Evolutionary conservation across 805 yeast species (phyloP).

Genomic region (Barnettozyma sp.): DNA sequence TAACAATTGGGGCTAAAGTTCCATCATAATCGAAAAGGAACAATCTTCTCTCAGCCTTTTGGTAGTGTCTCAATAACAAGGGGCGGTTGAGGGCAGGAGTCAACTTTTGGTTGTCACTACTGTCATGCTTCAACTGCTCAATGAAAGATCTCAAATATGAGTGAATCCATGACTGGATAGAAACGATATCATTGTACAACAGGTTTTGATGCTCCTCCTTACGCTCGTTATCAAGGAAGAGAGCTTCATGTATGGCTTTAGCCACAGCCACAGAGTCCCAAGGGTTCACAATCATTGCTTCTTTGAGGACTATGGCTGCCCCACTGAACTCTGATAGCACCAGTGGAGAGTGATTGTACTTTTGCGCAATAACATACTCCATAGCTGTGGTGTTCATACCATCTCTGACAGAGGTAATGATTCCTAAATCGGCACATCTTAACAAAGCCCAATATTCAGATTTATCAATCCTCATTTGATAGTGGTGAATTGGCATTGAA

Average conservation of each 20-base stretch:
- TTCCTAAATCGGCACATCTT: constrained; percentile 82
- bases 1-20: constrained; percentile 91
- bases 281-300: constrained; percentile 84
- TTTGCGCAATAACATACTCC: constrained; percentile 86
- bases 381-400: constrained; percentile 95
- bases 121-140: constrained; percentile 30
- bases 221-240: constrained; percentile 44
- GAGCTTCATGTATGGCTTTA: constrained; percentile 64
- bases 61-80: constrained; percentile 50
- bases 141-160: constrained; percentile 38
- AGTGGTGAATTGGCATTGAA: constrained; percentile 85
- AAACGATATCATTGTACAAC: constrained; percentile 59
- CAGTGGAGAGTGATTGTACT: constrained; percentile 65
- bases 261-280: constrained; percentile 97
- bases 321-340: constrained; percentile 93
- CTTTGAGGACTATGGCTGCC: constrained; percentile 60
- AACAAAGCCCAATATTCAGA: constrained; percentile 86
- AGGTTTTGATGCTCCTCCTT: constrained; percentile 42
- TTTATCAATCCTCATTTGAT: constrained; percentile 79
- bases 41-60: constrained; percentile 56
- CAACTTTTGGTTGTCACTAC: constrained; percentile 37
- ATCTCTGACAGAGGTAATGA: constrained; percentile 87
- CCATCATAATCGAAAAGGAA: constrained; percentile 97
- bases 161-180: constrained; percentile 77
- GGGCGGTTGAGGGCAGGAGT: constrained; percentile 83